Evolutionary conservation across 148 eudicot genomes (phyloP), one percentile per base, ranked within the genome.

Genomic region (Rhododendron ferrugineum): DNA sequence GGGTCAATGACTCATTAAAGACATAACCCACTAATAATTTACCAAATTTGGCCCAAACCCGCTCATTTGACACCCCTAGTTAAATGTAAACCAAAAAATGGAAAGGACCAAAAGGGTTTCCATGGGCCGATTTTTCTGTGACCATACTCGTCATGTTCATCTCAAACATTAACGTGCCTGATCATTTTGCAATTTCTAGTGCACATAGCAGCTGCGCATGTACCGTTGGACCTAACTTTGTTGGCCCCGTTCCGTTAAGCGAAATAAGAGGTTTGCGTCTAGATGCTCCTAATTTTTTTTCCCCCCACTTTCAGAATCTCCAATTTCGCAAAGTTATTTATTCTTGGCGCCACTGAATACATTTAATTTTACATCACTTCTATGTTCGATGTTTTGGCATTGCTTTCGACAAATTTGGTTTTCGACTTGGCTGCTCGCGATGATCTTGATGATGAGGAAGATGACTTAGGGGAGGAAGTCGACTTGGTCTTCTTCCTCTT

Each of bases 401-500:
- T 82, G 81, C 23, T 73, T 28, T 89, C 84, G 10, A 85, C 73
- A 15, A 83, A 87, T 70, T 87, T 83, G 16, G 92, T 77, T 74
- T 88, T 92, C 11, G 91, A 87, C 84, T 91, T 93, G 78, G 91
- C 87, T 75, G 89, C 85, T 46, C 95, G 89, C 18, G 93, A 88
- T 0, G 93, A 86, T 87, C 94, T 90, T 42, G 93, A 66, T 10
- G 93, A 89, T 10, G 93, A 89, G 72, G 93, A 89, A 22, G 92
- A 89, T 73, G 89, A 84, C 78, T 81, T 83, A 9, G 95, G 82
- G 50, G 92, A 90, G 44, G 95, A 88, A 22, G 80, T 87, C 72
- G 88, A 90, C 75, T 85, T 94, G 23, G 37, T 74, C 88, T 93
- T 94, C 87, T 92, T 94, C 40, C 92, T 85, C 87, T 60, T 93